A percentile compares a stretch with the other conserved stretches of the same genome.
Evolutionary conservation across 1,284 basidiomycete species (phyloP).

Genomic region (Fomes fomentarius): DNA sequence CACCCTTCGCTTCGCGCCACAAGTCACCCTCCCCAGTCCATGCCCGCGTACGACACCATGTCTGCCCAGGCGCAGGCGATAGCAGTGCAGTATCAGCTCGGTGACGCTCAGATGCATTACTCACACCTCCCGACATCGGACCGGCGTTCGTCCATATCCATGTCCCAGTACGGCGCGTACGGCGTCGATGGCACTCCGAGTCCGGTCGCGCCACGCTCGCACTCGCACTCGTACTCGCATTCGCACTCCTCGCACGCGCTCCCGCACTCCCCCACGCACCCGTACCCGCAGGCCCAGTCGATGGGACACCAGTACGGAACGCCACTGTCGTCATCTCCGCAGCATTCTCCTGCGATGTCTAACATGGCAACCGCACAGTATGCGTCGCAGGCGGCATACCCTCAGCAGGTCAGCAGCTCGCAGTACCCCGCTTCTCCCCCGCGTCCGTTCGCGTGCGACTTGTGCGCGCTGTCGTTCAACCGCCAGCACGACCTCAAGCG

Average conservation of each 20-base stretch:
- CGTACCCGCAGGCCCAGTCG: slow-evolving; percentile 32
- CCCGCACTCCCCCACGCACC: slow-evolving; percentile 28
- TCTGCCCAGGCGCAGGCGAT: slow-evolving; percentile 25
- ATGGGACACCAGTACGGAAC: slow-evolving; percentile 26
- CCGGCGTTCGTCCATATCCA: slow-evolving; percentile 28
- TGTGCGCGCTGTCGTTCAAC: slow-evolving; percentile 82
- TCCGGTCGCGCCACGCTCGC: slow-evolving; percentile 9
- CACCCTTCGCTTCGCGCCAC: slow-evolving; percentile 29
- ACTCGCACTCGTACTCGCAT: slow-evolving; percentile 14
- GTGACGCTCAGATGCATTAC: slow-evolving; percentile 30
- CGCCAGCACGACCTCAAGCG: slow-evolving; percentile 81
- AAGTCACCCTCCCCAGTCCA: slow-evolving; percentile 20
- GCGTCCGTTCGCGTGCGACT: slow-evolving; percentile 74
- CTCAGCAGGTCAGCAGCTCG: slow-evolving; percentile 34
- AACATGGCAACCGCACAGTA: slow-evolving; percentile 32
- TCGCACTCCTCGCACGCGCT: slow-evolving; percentile 13
- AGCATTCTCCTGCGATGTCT: slow-evolving; percentile 25
- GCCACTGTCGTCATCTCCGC: slow-evolving; percentile 28
- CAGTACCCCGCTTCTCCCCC: slow-evolving; percentile 71
- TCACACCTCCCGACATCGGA: slow-evolving; percentile 28
- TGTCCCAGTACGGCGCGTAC: slow-evolving; percentile 30
- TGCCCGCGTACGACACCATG: slow-evolving; percentile 30
- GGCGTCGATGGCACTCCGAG: slow-evolving; percentile 21
- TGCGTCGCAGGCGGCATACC: slow-evolving; percentile 31
- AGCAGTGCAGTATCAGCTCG: slow-evolving; percentile 25